Base-by-base conservation (phyloP, 2,329 filamentous ascomycete genomes). In the Cladosporium sp. region DNA sequence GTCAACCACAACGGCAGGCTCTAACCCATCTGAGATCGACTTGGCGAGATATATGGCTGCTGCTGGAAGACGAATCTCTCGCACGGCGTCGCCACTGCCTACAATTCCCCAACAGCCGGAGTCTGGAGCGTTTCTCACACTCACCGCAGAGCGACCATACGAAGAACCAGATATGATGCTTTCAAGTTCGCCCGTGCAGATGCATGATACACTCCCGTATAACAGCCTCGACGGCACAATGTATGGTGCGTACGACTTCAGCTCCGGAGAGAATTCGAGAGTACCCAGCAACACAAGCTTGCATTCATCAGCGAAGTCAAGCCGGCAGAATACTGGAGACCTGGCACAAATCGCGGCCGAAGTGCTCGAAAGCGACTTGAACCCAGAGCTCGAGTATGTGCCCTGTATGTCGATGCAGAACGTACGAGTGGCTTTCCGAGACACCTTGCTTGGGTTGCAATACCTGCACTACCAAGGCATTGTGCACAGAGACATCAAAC, bases 361-460 rank as follows among this genome's bases (percentile, higher is more conserved):
- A 59, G 67, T 77, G 5, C 71, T 78, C 14, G 88, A 91, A 68
- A 87, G 90, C 68, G 83, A 87, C 1, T 88, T 92, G 67, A 90
- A 92, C 41, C 92, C 97, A 72, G 93, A 98, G 76, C 92, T 92
- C 77, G 92, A 91, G 41, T 97, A 95, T 74, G 94, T 98, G 18
- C 95, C 95, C 18, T 93, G 93, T 79, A 91, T 99, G 80, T 96
- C 94, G 0, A 85, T 97, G 41, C 86, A 90, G 30, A 88, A 94
- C 76, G 91, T 93, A 15, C 89, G 93, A 34, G 88, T 87, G 44
- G 91, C 92, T 0, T 98, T 99, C 78, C 87, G 94, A 70, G 95
- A 99, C 77, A 97, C 94, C 0, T 89, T 99, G 2, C 84, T 98
- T 44, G 95, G 95, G 4, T 81, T 99, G 24, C 93, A 99, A 76